phyloP scores from a whole-genome alignment of 352 stramenopile genomes.

The Thalassiosira sp. region DNA sequence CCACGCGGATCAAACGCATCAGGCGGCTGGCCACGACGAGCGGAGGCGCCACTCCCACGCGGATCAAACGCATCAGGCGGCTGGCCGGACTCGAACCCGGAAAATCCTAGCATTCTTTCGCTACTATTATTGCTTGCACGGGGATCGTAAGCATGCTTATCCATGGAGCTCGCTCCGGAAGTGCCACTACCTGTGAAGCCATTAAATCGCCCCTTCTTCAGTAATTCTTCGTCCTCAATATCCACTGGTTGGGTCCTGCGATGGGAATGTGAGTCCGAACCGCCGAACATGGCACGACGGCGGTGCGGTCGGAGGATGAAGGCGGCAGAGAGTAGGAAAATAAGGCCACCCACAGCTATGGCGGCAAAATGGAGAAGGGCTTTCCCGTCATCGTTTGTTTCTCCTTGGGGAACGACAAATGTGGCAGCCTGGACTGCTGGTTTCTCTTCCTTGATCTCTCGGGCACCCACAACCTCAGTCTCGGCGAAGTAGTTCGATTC shows the following conservation, averaged over 20 bases:
- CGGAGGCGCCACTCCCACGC: not conserved
- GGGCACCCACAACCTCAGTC: constrained; percentile 29
- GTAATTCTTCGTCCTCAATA: constrained; percentile 1
- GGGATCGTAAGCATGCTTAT: too few relatives aligned
- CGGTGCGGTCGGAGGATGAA: constrained; percentile 46
- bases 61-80: too few relatives aligned
- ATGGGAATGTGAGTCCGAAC: constrained; percentile 2
- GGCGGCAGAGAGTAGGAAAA: constrained; percentile 19
- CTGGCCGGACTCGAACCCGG: too few relatives aligned
- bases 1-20: not conserved
- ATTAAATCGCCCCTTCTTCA: not conserved
- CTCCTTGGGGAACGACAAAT: not conserved
- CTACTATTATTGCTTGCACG: too few relatives aligned
- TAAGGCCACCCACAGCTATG: constrained; percentile 24
- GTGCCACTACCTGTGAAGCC: too few relatives aligned
- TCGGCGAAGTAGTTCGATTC: constrained; percentile 33
- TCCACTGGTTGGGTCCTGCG: constrained; percentile 9
- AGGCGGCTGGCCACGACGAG: not conserved
- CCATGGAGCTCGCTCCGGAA: too few relatives aligned
- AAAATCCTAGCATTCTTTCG: too few relatives aligned
- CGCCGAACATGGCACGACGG: constrained; percentile 30
- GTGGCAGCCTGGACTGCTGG: not conserved
- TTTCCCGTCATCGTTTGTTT: constrained; percentile 12
- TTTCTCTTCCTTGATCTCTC: constrained; percentile 28
- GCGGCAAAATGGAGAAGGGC: constrained; percentile 27